These are phyloP conservation scores for Ceratocystis alfenasii DNA, from an alignment of 2,329 filamentous ascomycete species.

Conservation along the genomic window DNA sequence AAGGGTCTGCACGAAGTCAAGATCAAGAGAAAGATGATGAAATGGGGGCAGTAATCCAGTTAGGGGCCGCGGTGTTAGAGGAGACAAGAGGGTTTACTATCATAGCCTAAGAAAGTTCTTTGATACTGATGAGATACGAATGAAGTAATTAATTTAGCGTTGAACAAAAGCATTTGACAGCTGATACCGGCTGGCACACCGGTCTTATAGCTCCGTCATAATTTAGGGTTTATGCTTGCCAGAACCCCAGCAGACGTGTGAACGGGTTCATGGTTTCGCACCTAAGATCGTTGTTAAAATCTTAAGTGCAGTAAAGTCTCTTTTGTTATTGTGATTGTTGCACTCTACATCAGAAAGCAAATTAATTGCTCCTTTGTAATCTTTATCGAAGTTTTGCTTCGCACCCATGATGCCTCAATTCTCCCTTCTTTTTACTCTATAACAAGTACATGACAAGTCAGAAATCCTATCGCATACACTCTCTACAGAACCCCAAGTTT, in stretches of 20 bases:
- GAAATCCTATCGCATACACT: background rate
- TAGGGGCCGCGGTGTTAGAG: background rate
- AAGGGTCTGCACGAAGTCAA: conserved; percentile 39
- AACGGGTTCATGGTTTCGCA: background rate
- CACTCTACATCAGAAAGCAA: background rate
- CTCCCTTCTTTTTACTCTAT: background rate
- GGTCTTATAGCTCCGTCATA: too few species aligned
- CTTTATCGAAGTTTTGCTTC: background rate
- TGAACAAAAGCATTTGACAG: background rate
- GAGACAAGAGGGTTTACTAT: background rate
- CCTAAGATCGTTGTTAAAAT: background rate
- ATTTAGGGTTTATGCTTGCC: background rate
- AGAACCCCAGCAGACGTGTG: background rate
- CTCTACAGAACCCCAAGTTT: background rate
- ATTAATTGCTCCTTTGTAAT: background rate
- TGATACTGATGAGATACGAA: background rate
- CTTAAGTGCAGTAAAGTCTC: background rate
- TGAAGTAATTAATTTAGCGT: background rate
- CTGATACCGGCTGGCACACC: background rate
- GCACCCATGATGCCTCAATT: background rate
- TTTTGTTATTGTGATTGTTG: background rate
- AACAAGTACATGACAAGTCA: background rate
- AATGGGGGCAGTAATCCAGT: conserved; percentile 25
- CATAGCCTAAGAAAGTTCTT: background rate
- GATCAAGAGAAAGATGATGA: conserved; percentile 25